Base-by-base conservation (phyloP, 257 asterid species). In the Prunella vulgaris region DNA sequence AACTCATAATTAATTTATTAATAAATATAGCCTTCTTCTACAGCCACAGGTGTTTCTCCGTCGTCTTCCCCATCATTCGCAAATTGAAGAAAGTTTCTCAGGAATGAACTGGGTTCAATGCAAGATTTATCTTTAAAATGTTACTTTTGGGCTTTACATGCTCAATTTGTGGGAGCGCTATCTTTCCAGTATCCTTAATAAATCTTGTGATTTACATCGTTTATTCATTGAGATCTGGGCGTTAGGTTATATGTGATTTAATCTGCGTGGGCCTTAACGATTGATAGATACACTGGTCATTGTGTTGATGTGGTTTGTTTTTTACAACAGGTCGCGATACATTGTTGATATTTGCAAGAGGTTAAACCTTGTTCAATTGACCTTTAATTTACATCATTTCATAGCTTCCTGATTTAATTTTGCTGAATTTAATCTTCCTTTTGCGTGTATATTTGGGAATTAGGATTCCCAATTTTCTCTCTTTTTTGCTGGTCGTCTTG, bases 81-180 rank as follows among this genome's bases (percentile, higher is more conserved):
- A 38, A 33, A 9, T 18, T 28, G 1, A 12, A 4, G 9, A 51
- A 9, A 2, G 37, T 22, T 13, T 21, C 51, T 35, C 46, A 65
- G 69, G 14, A 20, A 90, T 86, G 93, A 88, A 90, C 66, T 86
- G 86, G 86, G 60, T 90, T 75, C 97, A 88, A 65, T 88, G 92
- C 73, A 90, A 90, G 80, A 84, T 86, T 60, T 84, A 86, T 74
- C 92, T 86, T 1, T 90, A 90, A 85, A 88, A 90, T 54, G 96
- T 88, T 17, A 88, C 97, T 21, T 88, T 88, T 42, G 97, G 97
- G n/a, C 91, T 90, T 57, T 90, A 85, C 75, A 86, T 88, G 97
- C 69, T 90, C 70, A 94, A 90, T 71, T 88, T 94, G 94, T 90
- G 97, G 96, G 97, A 90, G 84, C 94, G 90, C 4, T 90, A 71